Evolutionary conservation across 768 basidiomycete species (phyloP).

Genomic region (Pleurotus giganteus): DNA sequence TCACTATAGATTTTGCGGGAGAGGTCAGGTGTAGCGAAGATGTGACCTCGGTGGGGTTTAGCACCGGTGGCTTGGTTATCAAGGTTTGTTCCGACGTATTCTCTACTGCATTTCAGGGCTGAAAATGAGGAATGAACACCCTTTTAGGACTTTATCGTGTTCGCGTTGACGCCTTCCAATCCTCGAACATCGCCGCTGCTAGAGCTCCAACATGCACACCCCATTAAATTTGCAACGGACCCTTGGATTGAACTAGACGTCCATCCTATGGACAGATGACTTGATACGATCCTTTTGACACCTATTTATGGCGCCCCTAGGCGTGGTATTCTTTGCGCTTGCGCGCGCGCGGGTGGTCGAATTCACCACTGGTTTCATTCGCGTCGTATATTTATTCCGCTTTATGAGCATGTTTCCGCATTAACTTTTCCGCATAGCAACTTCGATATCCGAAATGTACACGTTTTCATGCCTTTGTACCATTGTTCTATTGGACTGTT

Average conservation of each 20-base stretch:
- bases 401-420: too few species aligned
- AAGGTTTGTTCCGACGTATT: constrained; percentile 29
- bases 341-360: too few species aligned
- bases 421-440: too few species aligned
- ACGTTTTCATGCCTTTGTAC: too few species aligned
- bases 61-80: constrained; percentile 37
- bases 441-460: too few species aligned
- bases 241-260: constrained; percentile 29
- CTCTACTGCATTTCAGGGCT: neutral
- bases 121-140: neutral
- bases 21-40: constrained; percentile 37
- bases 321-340: neutral
- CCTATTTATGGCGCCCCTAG: constrained; percentile 5
- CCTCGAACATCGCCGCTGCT: constrained; percentile 32
- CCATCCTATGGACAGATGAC: constrained; percentile 10
- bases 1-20: constrained; percentile 58
- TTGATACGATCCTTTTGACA: neutral
- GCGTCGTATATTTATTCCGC: neutral
- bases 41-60: constrained; percentile 45
- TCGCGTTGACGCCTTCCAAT: constrained; percentile 42
- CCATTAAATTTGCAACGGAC: constrained; percentile 61
- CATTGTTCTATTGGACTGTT: too few species aligned
- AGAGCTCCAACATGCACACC: constrained; percentile 41
- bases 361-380: too few species aligned
- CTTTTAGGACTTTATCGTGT: constrained; percentile 56